Percentiles rank a stretch among this genome's conserved stretches.
phyloP scores from a whole-genome alignment of 108 stramenopile genomes.

The Discostella stelligeroides region DNA sequence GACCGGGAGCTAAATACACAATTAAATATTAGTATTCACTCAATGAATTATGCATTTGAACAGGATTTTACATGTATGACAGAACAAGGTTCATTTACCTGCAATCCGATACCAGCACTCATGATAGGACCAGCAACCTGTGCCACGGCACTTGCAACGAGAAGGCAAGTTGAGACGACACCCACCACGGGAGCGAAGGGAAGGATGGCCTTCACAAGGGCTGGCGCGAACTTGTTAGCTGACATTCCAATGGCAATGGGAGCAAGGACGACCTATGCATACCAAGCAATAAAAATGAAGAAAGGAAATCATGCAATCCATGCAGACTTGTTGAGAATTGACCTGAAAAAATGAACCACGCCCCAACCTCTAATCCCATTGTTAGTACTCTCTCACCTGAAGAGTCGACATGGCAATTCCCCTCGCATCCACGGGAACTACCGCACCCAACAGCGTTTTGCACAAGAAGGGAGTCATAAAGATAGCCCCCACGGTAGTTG shows the following conservation, averaged over 20 bases:
- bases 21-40: no score
- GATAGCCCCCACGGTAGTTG: slow-evolving; percentile 96
- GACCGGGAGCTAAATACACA: slow-evolving; percentile 79
- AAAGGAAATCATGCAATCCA: no score
- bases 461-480: slow-evolving; percentile 97
- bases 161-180: slow-evolving; percentile 92
- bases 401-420: slow-evolving; percentile 95
- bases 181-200: slow-evolving; percentile 96
- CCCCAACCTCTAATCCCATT: slow-evolving; percentile 8
- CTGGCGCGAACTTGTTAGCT: slow-evolving; percentile 91
- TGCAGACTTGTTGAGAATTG: no score
- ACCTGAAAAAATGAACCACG: no score
- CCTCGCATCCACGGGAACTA: slow-evolving; percentile 95
- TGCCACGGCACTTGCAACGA: slow-evolving; percentile 95
- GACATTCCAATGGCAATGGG: slow-evolving; percentile 96
- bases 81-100: slow-evolving; percentile 55
- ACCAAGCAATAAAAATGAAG: no score
- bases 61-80: no score
- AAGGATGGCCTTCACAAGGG: slow-evolving; percentile 85
- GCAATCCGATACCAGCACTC: slow-evolving; percentile 81
- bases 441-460: slow-evolving; percentile 91
- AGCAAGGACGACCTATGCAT: slow-evolving; percentile 87
- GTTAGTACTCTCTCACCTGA: slow-evolving; percentile 59
- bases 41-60: no score
- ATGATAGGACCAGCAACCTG: slow-evolving; percentile 89